A percentile compares a stretch with the other conserved stretches of the same genome.
These are phyloP conservation scores for Macadamia integrifolia DNA, from an alignment of 164 flowering plant genomes.

Conservation along the genomic window DNA sequence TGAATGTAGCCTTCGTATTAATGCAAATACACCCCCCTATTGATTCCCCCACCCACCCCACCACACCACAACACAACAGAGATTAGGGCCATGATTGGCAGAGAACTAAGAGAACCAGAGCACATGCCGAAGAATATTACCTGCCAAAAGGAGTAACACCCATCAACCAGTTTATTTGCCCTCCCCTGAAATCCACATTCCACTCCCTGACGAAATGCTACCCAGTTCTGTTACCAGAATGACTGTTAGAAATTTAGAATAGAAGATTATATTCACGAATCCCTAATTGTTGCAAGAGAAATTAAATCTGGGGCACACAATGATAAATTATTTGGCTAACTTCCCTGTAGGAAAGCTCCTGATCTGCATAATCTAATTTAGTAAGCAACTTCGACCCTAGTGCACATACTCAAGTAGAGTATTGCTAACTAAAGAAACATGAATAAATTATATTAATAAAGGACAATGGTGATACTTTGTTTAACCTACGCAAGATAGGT, in stretches of 20 bases:
- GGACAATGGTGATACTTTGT: too few relatives aligned
- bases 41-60: background rate
- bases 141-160: slow-evolving; percentile 99
- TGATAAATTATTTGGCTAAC: background rate
- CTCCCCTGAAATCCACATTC: slow-evolving; percentile 97
- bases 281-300: background rate
- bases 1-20: slow-evolving; percentile 50
- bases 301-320: background rate
- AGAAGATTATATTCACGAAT: background rate
- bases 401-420: too few relatives aligned
- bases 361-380: too few relatives aligned
- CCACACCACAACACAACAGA: too few relatives aligned
- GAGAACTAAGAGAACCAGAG: background rate
- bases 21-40: slow-evolving; percentile 67
- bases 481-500: too few relatives aligned
- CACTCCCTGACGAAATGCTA: slow-evolving; percentile 80
- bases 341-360: too few relatives aligned
- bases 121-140: slow-evolving; percentile 24
- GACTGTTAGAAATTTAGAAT: background rate
- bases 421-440: too few relatives aligned
- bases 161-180: slow-evolving; percentile 92
- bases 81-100: slow-evolving; percentile 7
- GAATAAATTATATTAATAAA: too few relatives aligned
- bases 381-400: too few relatives aligned
- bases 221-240: slow-evolving; percentile 60